Base-by-base conservation (phyloP, 371 early-diverging fungal species). In the Zychaea mexicana region DNA sequence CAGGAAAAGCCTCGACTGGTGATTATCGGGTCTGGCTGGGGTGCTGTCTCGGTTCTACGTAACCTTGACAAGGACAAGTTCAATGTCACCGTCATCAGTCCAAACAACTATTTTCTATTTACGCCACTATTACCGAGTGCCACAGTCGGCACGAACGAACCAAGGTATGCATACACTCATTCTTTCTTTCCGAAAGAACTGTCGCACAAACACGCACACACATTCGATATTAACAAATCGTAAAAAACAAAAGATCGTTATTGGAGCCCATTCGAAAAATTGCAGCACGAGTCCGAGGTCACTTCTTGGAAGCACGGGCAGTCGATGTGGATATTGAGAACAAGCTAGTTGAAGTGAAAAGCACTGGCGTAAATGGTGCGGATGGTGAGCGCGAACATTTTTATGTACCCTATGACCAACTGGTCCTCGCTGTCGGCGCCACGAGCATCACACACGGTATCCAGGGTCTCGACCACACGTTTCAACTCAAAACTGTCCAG, bases 401-500 rank as follows among this genome's bases (percentile, higher is more conserved):
- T 61, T 86, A 88, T 73, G 77, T 87, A 49, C 86, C 84, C 7
- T 94, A 90, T 62, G 94, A 93, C 78, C 84, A 90, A 59, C 71
- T 96, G 57, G 88, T 96, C 17, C 85, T 96, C 21, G 91, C 93
- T 0, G 89, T 90, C 4, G 96, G 96, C 7, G 90, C 94, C 10
- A 82, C 84, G 33, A 82, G 89, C 57, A 92, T 90, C 70, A 92
- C 93, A 4, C 91, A 92, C 57, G 92, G 91, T 21, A 85, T 93
- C 21, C 77, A 88, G 47, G 96, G 96, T 1, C 77, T 94, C 27
- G 89, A 94, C 67, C 67, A 89, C 69, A 88, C 90, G 54, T 65
- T 73, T 56, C 83, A 81, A 52, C 78, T 94, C 28, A 93, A 92
- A 76, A 88, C 88, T 0, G 84, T 94, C 33, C 65, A 69, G 10